Evolutionary conservation across 352 stramenopile species (phyloP), one percentile per base, ranked within the genome.

Genomic region (Phytophthora meadii): DNA sequence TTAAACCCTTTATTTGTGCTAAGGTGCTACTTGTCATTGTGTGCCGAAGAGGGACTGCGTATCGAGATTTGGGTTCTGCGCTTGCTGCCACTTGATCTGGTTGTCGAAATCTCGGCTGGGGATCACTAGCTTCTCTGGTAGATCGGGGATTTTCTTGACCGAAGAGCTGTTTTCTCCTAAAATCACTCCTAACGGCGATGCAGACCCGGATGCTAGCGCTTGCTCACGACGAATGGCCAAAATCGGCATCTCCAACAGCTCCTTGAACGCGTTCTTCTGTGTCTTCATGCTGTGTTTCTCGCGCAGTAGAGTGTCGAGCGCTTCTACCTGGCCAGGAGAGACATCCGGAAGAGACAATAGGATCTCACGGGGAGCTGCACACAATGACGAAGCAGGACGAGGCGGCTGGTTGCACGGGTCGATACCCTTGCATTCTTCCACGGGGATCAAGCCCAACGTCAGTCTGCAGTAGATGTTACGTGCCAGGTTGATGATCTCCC

Each of bases 181-280:
- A 28, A 59, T 67, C 36, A 56, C 52, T 56, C 66, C 55, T 12
- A 86, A 37, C 12, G 76, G 75, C 2, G 78, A 88, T 2, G 65
- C 44, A 0, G 76, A 79, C 4, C 60, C 63, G 3, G 71, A 65
- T 15, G 70, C 72, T 15, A 75, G 55, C 1, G 76, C 58, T 53
- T 81, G 76, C 45, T 82, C 76, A 3, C 68, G 58, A 39, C 57
- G 60, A 36, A 88, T 76, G 1, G 80, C 79, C 30, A 90, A 61
- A 54, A 92, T 83, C 5, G 83, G 83, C 44, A 73, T 76, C 54
- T 94, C 85, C 7, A 94, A 50, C 8, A 94, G 68, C 66, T 94
- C 85, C 57, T 92, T 94, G 61, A 94, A 78, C 8, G 79, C 79
- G 54, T 92, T 94, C 71, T 94, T 94, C 57, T 94, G 85, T 19